Evolutionary conservation across 306 rosid species (phyloP).

Genomic region (Acacia confusa): DNA sequence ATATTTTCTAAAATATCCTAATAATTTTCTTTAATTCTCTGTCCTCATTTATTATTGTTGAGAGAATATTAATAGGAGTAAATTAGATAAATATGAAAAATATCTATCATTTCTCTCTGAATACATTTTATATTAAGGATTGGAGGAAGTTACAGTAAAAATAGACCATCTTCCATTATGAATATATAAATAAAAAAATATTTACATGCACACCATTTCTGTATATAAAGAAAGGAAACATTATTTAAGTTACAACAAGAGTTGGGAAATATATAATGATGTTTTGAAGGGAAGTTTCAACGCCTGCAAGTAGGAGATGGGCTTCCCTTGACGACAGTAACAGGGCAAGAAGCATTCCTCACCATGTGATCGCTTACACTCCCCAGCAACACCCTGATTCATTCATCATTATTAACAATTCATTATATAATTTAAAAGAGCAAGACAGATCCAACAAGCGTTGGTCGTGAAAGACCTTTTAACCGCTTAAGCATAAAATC

Average conservation of each 20-base stretch:
- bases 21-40: no score
- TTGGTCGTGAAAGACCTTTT: no score
- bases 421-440: not conserved
- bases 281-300: not conserved
- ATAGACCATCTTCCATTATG: not conserved
- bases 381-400: constrained; percentile 64
- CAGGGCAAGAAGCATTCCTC: constrained; percentile 71
- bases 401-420: not conserved
- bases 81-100: no score
- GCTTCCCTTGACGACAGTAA: constrained; percentile 64
- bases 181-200: not conserved
- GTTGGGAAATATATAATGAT: not conserved
- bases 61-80: no score
- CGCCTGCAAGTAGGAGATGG: constrained; percentile 34
- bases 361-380: constrained; percentile 74
- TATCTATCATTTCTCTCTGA: no score
- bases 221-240: not conserved
- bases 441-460: not conserved
- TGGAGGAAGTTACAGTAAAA: not conserved
- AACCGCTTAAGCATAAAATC: no score
- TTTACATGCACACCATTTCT: not conserved
- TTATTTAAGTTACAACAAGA: not conserved
- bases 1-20: no score
- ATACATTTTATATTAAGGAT: no score
- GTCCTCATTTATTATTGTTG: no score